phyloP scores from a whole-genome alignment of 257 asterid species.

The Nicotiana otophora region DNA sequence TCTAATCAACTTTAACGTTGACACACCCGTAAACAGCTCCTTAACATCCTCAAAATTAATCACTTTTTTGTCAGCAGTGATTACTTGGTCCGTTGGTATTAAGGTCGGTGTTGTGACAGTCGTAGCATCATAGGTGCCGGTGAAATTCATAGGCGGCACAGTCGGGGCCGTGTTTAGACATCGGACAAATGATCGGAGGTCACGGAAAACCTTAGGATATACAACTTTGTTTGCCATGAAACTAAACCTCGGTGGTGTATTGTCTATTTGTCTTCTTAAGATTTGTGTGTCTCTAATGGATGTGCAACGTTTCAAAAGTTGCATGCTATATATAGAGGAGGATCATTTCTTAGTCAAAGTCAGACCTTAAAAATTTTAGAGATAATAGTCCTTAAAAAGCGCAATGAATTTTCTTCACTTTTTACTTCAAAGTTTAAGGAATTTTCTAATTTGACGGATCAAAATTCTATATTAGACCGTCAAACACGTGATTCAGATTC shows the following conservation, averaged over 20 bases:
- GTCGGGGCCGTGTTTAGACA: slow-evolving; percentile 32
- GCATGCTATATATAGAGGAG: not conserved
- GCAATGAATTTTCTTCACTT: not conserved
- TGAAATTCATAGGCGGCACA: slow-evolving; percentile 24
- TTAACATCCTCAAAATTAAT: slow-evolving; percentile 31
- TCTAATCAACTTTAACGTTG: slow-evolving; percentile 38
- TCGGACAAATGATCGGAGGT: slow-evolving; percentile 23
- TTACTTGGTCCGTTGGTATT: not conserved
- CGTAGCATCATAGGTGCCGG: not conserved
- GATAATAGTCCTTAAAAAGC: no score
- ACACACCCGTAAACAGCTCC: slow-evolving; percentile 37
- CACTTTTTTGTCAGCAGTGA: not conserved
- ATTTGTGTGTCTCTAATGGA: not conserved
- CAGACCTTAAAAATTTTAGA: not conserved
- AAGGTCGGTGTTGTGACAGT: not conserved
- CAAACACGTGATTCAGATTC: not conserved
- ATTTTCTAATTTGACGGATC: not conserved
- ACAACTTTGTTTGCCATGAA: slow-evolving; percentile 9
- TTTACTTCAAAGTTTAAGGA: not conserved
- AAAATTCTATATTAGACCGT: not conserved
- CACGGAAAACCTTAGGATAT: slow-evolving; percentile 29
- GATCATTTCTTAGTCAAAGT: not conserved
- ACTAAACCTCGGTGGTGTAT: not conserved
- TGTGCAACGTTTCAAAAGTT: not conserved
- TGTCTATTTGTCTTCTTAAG: not conserved